phyloP scores from a whole-genome alignment of 257 asterid species.

The Gentiana dahurica region DNA sequence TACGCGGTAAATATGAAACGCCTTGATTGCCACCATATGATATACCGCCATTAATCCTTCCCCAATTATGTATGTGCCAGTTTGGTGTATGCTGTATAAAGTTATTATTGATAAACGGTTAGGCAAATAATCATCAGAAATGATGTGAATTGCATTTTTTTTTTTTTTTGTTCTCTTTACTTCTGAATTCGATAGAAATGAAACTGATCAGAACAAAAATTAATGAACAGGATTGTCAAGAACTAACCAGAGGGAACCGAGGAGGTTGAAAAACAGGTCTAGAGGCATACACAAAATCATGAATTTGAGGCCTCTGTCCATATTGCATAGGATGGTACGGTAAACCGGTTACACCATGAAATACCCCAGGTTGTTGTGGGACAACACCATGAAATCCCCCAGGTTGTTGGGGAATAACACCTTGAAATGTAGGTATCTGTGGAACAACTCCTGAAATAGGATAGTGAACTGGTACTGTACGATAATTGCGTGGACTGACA shows the following conservation, averaged over 20 bases:
- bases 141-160: too few species aligned
- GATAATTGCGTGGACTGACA: slow-evolving; percentile 48
- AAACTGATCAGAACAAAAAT: background rate
- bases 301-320: slow-evolving; percentile 46
- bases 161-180: too few species aligned
- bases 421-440: slow-evolving; percentile 40
- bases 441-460: slow-evolving; percentile 42
- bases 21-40: slow-evolving; percentile 27
- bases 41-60: slow-evolving; percentile 25
- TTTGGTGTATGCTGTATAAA: slow-evolving; percentile 46
- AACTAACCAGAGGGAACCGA: slow-evolving; percentile 49
- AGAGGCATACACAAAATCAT: slow-evolving; percentile 31
- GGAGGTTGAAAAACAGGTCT: slow-evolving; percentile 45
- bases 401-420: slow-evolving; percentile 11
- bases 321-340: slow-evolving; percentile 50
- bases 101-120: slow-evolving; percentile 5
- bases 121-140: too few species aligned
- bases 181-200: too few species aligned
- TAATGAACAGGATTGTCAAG: slow-evolving; percentile 22
- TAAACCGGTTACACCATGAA: too few species aligned
- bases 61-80: slow-evolving; percentile 9
- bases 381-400: too few species aligned
- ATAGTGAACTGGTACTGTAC: slow-evolving; percentile 36
- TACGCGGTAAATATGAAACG: slow-evolving; percentile 23
- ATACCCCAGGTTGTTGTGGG: too few species aligned